These are phyloP conservation scores for Nicotiana undulata DNA, from an alignment of 257 asterid genomes.

Conservation along the genomic window DNA sequence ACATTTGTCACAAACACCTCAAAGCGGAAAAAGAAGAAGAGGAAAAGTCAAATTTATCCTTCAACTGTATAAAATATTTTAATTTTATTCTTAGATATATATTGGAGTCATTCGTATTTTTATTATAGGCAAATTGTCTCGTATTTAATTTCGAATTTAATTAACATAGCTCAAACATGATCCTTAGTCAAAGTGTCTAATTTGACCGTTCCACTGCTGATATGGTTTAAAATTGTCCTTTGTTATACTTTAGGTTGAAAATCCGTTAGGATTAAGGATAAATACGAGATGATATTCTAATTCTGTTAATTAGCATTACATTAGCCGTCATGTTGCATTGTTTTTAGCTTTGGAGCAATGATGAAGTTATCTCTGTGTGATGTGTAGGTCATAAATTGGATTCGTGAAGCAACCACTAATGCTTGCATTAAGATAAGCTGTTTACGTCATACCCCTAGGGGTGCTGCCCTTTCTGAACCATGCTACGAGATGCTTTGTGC, in stretches of 20 bases:
- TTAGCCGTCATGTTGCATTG: too few species aligned
- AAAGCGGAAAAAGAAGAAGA: too few species aligned
- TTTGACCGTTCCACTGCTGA: not conserved
- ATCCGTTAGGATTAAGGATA: not conserved
- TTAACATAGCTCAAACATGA: too few species aligned
- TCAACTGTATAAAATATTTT: not conserved
- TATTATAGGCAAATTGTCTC: not conserved
- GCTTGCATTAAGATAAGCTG: rapidly evolving
- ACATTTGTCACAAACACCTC: not conserved
- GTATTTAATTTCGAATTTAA: too few species aligned
- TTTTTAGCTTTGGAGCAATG: too few species aligned
- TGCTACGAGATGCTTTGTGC: too few species aligned
- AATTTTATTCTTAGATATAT: not conserved
- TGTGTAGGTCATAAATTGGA: too few species aligned
- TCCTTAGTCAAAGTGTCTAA: not conserved
- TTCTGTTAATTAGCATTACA: too few species aligned
- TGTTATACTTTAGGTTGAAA: not conserved
- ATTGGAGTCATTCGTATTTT: not conserved
- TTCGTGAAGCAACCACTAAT: rapidly evolving
- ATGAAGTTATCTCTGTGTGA: too few species aligned
- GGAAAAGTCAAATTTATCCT: too few species aligned
- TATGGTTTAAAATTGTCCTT: too few species aligned
- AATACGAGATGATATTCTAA: not conserved
- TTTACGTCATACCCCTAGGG: rapidly evolving
- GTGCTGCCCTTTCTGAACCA: too few species aligned